Evolutionary conservation across 345 rosid species (phyloP).

Genomic region (Melaleuca alternifolia): DNA sequence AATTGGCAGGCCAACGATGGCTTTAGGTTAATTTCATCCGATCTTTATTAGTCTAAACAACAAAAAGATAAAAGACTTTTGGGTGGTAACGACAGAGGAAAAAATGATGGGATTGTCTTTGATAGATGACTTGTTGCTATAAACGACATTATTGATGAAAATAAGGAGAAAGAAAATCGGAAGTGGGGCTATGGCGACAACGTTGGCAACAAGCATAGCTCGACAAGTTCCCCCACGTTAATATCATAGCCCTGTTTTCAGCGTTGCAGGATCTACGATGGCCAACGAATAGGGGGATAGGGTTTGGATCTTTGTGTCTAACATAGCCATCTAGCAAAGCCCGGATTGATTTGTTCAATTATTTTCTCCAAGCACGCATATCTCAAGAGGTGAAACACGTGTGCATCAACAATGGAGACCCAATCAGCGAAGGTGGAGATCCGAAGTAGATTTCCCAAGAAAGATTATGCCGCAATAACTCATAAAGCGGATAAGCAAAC

Average conservation of each 20-base stretch:
- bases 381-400: not conserved
- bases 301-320: not conserved
- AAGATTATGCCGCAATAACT: not conserved
- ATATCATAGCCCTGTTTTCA: not conserved
- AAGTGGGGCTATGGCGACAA: not conserved
- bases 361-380: not conserved
- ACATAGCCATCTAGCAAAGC: not conserved
- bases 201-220: not conserved
- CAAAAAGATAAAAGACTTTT: not conserved
- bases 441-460: not conserved
- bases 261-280: not conserved
- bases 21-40: not conserved
- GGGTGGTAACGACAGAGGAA: not conserved
- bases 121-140: not conserved
- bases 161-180: not conserved
- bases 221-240: not conserved
- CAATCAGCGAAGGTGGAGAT: not conserved
- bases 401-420: not conserved
- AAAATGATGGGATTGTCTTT: not conserved
- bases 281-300: not conserved
- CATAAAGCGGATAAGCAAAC: not conserved
- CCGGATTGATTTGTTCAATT: not conserved
- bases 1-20: not conserved
- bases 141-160: not conserved
- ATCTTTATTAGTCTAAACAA: not conserved